phyloP scores from a whole-genome alignment of 805 yeast species.

The Teunomyces kruisii region DNA sequence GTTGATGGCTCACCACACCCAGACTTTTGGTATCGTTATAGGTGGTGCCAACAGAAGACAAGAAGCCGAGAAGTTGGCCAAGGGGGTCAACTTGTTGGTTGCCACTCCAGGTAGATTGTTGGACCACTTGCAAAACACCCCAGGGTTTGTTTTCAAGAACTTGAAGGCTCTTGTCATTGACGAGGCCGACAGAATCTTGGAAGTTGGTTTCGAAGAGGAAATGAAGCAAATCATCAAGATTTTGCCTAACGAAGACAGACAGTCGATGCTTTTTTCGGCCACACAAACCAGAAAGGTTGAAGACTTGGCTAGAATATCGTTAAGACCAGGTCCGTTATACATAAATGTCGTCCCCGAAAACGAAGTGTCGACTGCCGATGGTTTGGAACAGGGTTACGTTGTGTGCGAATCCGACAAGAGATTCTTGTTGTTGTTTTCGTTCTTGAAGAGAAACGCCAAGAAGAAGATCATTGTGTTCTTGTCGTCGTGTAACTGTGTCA shows the following conservation, averaged over 20 bases:
- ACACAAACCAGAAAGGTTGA: constrained; percentile 99
- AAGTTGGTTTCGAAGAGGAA: constrained; percentile 98
- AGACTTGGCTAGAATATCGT: constrained; percentile 93
- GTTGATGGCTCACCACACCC: constrained; percentile 84
- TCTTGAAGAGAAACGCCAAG: constrained; percentile 87
- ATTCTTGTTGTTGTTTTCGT: constrained; percentile 85
- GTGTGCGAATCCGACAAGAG: constrained; percentile 96
- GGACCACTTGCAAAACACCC: constrained; percentile 95
- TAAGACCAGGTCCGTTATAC: constrained; percentile 89
- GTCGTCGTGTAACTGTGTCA: constrained; percentile 96
- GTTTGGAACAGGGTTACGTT: constrained; percentile 97
- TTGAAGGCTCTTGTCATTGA: constrained; percentile 92
- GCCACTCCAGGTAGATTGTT: constrained; percentile 98
- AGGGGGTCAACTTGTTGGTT: constrained; percentile 90
- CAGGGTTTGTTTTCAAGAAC: constrained; percentile 91
- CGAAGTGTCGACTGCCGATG: constrained; percentile 89
- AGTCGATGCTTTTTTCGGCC: constrained; percentile 97
- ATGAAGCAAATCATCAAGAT: constrained; percentile 96
- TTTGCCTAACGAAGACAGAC: constrained; percentile 89
- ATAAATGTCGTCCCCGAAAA: constrained; percentile 88
- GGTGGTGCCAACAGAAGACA: constrained; percentile 98
- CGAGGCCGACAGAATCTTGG: constrained; percentile 97
- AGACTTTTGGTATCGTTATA: constrained; percentile 93
- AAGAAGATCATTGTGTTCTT: constrained; percentile 92
- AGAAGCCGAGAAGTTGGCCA: constrained; percentile 90